phyloP scores from a whole-genome alignment of 345 rosid genomes.

The Microthlaspi erraticum region DNA sequence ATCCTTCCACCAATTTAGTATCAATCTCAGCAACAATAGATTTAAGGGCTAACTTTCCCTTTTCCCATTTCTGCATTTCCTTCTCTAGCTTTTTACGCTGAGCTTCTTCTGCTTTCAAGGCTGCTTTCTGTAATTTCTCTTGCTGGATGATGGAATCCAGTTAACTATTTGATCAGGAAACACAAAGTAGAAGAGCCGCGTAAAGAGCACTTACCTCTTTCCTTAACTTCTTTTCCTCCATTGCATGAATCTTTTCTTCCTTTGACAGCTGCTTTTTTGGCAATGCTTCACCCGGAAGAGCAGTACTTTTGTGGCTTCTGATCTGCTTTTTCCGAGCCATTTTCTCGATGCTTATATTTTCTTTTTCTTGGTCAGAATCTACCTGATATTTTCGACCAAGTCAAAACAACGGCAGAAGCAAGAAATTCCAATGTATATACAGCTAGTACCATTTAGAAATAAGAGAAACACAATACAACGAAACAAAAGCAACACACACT shows the following conservation, averaged over 20 bases:
- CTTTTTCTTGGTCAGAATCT: slow-evolving; percentile 58
- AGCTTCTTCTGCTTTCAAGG: slow-evolving; percentile 83
- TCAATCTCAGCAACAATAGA: slow-evolving; percentile 86
- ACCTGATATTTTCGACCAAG: slow-evolving; percentile 45
- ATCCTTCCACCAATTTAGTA: slow-evolving; percentile 81
- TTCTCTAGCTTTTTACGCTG: slow-evolving; percentile 73
- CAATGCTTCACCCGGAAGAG: slow-evolving; percentile 43
- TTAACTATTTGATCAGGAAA: slow-evolving; percentile 24
- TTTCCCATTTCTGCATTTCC: slow-evolving; percentile 86
- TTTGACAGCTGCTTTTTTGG: slow-evolving; percentile 56
- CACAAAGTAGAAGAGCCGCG: background rate
- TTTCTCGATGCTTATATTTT: slow-evolving; percentile 54
- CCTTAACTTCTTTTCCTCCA: slow-evolving; percentile 78
- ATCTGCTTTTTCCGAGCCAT: slow-evolving; percentile 39
- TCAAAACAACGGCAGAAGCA: background rate
- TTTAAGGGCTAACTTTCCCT: slow-evolving; percentile 83
- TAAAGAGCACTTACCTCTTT: slow-evolving; percentile 61
- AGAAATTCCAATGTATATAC: background rate
- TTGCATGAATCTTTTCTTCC: slow-evolving; percentile 57
- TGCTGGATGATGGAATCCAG: slow-evolving; percentile 55
- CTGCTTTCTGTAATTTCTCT: slow-evolving; percentile 81
- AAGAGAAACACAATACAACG: background rate
- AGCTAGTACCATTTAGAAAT: slow-evolving; percentile 7
- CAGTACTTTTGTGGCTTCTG: slow-evolving; percentile 43
- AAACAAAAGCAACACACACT: slow-evolving; percentile 4